These are phyloP conservation scores for Yarrowia sp. DNA, from an alignment of 805 yeast species.

Conservation along the genomic window DNA sequence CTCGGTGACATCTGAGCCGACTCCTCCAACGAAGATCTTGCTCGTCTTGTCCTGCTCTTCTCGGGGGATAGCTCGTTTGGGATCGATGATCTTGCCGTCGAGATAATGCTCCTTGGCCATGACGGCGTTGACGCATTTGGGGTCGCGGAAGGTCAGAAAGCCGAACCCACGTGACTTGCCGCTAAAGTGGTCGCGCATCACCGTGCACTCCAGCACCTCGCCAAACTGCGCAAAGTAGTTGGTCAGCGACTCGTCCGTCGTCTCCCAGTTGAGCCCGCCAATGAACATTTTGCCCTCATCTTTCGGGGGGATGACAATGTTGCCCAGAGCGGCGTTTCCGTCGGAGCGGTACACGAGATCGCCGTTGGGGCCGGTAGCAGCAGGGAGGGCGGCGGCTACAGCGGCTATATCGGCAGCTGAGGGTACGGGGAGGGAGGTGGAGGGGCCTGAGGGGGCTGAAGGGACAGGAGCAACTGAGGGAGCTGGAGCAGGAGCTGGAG, in stretches of 20 bases:
- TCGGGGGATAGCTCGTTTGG: slow-evolving; percentile 95
- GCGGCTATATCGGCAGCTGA: slow-evolving; percentile 16
- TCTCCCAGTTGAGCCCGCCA: slow-evolving; percentile 98
- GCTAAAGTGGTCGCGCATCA: slow-evolving; percentile 87
- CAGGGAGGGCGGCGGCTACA: not conserved
- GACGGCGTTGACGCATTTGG: slow-evolving; percentile 86
- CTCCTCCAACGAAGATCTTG: slow-evolving; percentile 96
- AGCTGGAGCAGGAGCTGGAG: slow-evolving; percentile 40
- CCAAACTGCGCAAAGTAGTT: slow-evolving; percentile 89
- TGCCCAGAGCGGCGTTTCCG: slow-evolving; percentile 45
- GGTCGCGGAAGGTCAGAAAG: slow-evolving; percentile 81
- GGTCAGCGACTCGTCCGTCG: slow-evolving; percentile 84
- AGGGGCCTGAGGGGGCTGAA: slow-evolving; percentile 43
- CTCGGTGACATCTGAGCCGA: slow-evolving; percentile 91
- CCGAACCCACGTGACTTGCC: slow-evolving; percentile 97
- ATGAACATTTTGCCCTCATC: slow-evolving; percentile 92
- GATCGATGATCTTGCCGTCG: slow-evolving; percentile 96
- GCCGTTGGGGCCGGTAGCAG: not conserved
- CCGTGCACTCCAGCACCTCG: slow-evolving; percentile 83
- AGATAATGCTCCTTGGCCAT: slow-evolving; percentile 83
- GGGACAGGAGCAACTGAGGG: slow-evolving; percentile 42
- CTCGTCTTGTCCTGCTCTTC: slow-evolving; percentile 98
- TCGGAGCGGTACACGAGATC: slow-evolving; percentile 29
- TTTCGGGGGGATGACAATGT: slow-evolving; percentile 59
- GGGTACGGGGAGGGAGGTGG: slow-evolving; percentile 40